Conservation (phyloP, 2,329 filamentous ascomycete species). For the Exophiala sp. region DNA sequence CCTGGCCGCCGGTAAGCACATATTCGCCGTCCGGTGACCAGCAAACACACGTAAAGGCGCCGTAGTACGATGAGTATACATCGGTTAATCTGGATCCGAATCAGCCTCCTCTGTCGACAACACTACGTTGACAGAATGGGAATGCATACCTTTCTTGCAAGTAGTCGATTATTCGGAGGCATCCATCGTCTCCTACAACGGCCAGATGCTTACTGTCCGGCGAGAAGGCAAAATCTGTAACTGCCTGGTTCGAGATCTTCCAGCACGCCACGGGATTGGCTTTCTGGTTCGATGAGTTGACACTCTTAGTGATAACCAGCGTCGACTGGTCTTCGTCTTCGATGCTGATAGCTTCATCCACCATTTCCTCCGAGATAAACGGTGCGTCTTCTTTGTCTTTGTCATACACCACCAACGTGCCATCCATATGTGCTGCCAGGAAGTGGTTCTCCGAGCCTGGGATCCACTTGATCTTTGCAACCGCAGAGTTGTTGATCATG, state of each 20-base stretch:
- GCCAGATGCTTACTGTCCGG: constrained; percentile 82
- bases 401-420: constrained; percentile 86
- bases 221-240: constrained; percentile 88
- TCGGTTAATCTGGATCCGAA: constrained; percentile 63
- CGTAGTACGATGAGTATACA: constrained; percentile 86
- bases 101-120: constrained; percentile 10
- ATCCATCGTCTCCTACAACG: constrained; percentile 85
- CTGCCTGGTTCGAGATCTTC: constrained; percentile 85
- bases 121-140: constrained; percentile 8
- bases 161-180: constrained; percentile 84
- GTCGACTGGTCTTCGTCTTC: constrained; percentile 35
- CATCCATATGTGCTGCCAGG: constrained; percentile 85
- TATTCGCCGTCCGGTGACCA: constrained; percentile 98
- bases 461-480: constrained; percentile 86
- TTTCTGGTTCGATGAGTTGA: constrained; percentile 90
- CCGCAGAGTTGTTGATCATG: constrained; percentile 75
- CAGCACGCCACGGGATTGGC: constrained; percentile 85
- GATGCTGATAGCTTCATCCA: constrained; percentile 32
- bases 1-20: constrained; percentile 88
- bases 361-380: constrained; percentile 65
- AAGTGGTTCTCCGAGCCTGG: constrained; percentile 92
- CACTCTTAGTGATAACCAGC: constrained; percentile 78
- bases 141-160: constrained; percentile 70
- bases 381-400: constrained; percentile 90
- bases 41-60: constrained; percentile 84